A percentile compares a stretch with the other conserved stretches of the same genome.
phyloP scores from a whole-genome alignment of 768 basidiomycete genomes.

The Lyophyllum shimeji region DNA sequence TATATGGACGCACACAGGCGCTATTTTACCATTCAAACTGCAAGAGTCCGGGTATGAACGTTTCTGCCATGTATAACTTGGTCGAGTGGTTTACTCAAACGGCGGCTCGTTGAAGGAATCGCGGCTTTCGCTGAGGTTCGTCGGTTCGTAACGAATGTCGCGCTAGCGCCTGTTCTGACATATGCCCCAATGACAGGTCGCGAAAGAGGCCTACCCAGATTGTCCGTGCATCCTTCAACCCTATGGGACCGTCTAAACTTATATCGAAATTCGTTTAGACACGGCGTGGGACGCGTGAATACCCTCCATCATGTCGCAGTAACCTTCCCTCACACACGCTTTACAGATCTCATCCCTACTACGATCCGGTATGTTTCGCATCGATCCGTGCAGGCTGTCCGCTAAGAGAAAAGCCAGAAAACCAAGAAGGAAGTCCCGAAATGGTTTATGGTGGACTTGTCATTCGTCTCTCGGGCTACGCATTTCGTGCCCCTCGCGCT shows the following conservation, averaged over 20 bases:
- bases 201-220: constrained; percentile 87
- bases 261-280: constrained; percentile 41
- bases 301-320: constrained; percentile 4
- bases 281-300: constrained; percentile 88
- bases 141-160: not conserved
- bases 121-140: constrained; percentile 79
- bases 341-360: constrained; percentile 71
- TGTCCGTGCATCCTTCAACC: constrained; percentile 45
- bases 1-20: constrained; percentile 44
- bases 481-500: constrained; percentile 81
- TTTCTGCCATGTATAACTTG: not conserved
- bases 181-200: constrained; percentile 46
- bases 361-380: constrained; percentile 54
- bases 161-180: no score
- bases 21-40: constrained; percentile 89
- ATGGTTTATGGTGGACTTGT: constrained; percentile 92
- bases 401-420: constrained; percentile 52
- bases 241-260: not conserved
- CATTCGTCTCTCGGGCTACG: constrained; percentile 59
- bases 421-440: constrained; percentile 71
- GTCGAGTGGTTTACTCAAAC: not conserved
- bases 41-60: constrained; percentile 66
- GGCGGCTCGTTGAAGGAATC: constrained; percentile 43
- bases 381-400: not conserved
- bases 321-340: constrained; percentile 8